Evolutionary conservation across 495 filamentous ascomycete species (phyloP).

Genomic region (Mytilinidion resinicola): DNA sequence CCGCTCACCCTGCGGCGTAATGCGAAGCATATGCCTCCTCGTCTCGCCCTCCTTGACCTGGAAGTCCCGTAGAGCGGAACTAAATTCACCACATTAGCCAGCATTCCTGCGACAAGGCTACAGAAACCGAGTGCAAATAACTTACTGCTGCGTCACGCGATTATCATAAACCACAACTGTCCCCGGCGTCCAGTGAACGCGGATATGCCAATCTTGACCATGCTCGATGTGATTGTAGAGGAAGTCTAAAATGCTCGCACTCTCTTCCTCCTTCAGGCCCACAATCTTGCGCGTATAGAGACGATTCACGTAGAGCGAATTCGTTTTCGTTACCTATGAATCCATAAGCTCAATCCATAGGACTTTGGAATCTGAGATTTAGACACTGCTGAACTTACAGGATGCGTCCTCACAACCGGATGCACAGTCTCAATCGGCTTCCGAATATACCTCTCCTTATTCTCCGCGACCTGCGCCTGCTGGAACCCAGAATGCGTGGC

Average conservation of each 20-base stretch:
- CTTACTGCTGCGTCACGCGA: background rate
- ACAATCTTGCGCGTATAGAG: background rate
- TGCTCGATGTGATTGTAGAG: background rate
- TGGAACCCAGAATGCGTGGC: background rate
- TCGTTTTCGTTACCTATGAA: background rate
- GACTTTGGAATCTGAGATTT: no score
- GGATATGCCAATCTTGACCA: background rate
- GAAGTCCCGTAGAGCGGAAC: no score
- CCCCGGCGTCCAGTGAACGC: conserved; percentile 4
- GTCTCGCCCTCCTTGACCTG: no score
- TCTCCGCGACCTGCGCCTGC: background rate
- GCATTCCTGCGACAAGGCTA: no score
- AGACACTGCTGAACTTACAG: background rate
- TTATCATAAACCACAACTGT: conserved; percentile 9
- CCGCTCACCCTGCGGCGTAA: no score
- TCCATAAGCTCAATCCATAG: no score
- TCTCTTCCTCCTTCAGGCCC: conserved; percentile 8
- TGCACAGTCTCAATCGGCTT: conserved; percentile 1
- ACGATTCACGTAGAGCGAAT: background rate
- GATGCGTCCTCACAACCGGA: conserved; percentile 4
- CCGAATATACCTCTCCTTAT: background rate
- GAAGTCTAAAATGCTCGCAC: background rate
- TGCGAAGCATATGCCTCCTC: no score
- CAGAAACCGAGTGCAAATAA: no score
- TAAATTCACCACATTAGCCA: no score